Percentiles rank a stretch among this genome's conserved stretches.
Evolutionary conservation across 331 rosid species (phyloP).

Genomic region (Dryas integrifolia): DNA sequence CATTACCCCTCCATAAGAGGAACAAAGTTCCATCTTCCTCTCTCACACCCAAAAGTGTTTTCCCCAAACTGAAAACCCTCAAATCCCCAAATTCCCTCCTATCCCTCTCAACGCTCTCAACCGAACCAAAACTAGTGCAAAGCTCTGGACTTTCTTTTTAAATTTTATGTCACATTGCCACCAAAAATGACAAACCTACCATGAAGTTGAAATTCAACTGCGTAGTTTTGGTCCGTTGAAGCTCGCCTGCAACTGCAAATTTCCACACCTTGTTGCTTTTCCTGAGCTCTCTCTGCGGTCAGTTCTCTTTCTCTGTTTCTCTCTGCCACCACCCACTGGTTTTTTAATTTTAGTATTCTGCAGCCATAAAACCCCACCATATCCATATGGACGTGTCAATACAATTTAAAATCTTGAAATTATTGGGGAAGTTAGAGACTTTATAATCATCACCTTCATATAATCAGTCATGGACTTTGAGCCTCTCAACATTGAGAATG

Average conservation of each 20-base stretch:
- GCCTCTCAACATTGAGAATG: constrained; percentile 23
- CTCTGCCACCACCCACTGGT: background rate
- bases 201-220: background rate
- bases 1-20: background rate
- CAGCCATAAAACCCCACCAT: background rate
- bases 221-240: background rate
- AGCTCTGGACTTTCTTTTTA: background rate
- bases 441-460: background rate
- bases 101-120: background rate
- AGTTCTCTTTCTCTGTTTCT: background rate
- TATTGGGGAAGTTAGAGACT: background rate
- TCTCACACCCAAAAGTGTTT: background rate
- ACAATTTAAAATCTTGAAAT: background rate
- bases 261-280: background rate
- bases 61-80: constrained; percentile 4
- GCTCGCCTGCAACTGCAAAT: constrained; percentile 12
- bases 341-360: background rate
- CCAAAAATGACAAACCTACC: background rate
- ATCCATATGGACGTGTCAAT: background rate
- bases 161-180: background rate
- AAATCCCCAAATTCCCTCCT: constrained; percentile 19
- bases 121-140: background rate
- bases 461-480: constrained; percentile 28
- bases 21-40: constrained; percentile 10
- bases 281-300: background rate